Base-by-base conservation (phyloP, 306 rosid genomes). In the Neltuma alba region DNA sequence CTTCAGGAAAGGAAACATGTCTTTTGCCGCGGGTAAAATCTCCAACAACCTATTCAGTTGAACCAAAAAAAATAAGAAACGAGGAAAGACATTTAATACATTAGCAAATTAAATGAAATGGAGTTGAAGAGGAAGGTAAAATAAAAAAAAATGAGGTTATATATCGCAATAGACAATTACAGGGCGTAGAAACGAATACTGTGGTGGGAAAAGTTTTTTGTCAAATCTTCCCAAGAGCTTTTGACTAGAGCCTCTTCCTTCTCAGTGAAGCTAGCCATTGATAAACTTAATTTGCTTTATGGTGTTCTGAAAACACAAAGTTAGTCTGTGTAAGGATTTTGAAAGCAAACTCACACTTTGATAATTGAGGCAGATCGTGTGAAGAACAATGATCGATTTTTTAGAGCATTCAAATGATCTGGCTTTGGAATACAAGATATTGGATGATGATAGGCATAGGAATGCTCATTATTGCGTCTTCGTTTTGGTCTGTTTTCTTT, bases 181-280 rank as follows among this genome's bases (percentile, higher is more conserved):
- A 65, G 37, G 20, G 84, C 41, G 71, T 50, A 84, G 67, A 80
- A 84, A 20, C 74, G 62, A 70, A 42, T 20, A 57, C 87, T 80
- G 12, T 48, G 16, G 0, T 54, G 48, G 3, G 84, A 79, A 63
- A 70, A 18, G 28, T 79, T 44, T 83, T 72, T 44, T n/a, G 48
- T 75, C 31, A 79, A 50, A 7, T 21, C 72, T 41, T 83, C 81
- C 38, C 31, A 75, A 40, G 84, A 76, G 4, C 79, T 75, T 27
- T 20, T 70, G 28, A 79, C 83, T 36, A 83, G 65, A 62, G 44
- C 57, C 25, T 41, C 75, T 62, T 79, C 81, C 21, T 33, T 63
- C 20, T 74, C 77, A 5, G 64, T 75, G 30, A 83, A 83, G 30
- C 3, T 47, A 69, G 7, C 77, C 86, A 83, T 83, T 1, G 44